Evolutionary conservation across 805 yeast species (phyloP).

Genomic region (Yamadazyma laniorum): DNA sequence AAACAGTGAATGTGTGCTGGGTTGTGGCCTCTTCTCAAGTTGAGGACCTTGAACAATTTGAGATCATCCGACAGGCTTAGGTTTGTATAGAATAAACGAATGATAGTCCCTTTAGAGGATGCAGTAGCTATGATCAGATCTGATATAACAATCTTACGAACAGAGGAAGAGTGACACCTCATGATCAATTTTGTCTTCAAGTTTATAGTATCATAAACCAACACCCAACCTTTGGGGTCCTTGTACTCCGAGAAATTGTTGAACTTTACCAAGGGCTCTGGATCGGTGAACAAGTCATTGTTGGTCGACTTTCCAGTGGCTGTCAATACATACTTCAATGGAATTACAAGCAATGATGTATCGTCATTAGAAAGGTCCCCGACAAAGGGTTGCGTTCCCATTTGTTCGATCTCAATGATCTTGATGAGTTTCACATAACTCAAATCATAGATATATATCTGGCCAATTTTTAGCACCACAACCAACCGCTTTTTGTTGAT

Average conservation of each 20-base stretch:
- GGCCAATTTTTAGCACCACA: slow-evolving; percentile 70
- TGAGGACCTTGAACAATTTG: slow-evolving; percentile 27
- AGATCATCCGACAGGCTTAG: slow-evolving; percentile 14
- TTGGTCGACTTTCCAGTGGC: background rate
- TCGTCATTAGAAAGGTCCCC: slow-evolving; percentile 40
- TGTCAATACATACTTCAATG: slow-evolving; percentile 22
- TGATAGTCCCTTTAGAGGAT: slow-evolving; percentile 42
- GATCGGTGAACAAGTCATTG: slow-evolving; percentile 17
- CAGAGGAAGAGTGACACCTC: slow-evolving; percentile 39
- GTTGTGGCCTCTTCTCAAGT: slow-evolving; percentile 42
- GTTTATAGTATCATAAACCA: slow-evolving; percentile 39
- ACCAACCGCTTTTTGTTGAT: slow-evolving; percentile 80
- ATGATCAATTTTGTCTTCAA: slow-evolving; percentile 31
- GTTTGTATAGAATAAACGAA: slow-evolving; percentile 31
- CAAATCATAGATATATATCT: slow-evolving; percentile 84
- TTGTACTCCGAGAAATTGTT: slow-evolving; percentile 24
- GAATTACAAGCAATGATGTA: slow-evolving; percentile 33
- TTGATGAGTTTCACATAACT: slow-evolving; percentile 78
- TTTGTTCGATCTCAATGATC: slow-evolving; percentile 28
- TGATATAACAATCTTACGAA: slow-evolving; percentile 32
- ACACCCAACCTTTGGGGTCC: slow-evolving; percentile 33
- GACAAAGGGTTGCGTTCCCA: slow-evolving; percentile 19
- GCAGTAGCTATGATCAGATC: slow-evolving; percentile 38
- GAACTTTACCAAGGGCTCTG: slow-evolving; percentile 23
- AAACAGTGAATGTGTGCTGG: slow-evolving; percentile 33